Evolutionary conservation across 768 basidiomycete species (phyloP).

Genomic region (Collybia sordida): DNA sequence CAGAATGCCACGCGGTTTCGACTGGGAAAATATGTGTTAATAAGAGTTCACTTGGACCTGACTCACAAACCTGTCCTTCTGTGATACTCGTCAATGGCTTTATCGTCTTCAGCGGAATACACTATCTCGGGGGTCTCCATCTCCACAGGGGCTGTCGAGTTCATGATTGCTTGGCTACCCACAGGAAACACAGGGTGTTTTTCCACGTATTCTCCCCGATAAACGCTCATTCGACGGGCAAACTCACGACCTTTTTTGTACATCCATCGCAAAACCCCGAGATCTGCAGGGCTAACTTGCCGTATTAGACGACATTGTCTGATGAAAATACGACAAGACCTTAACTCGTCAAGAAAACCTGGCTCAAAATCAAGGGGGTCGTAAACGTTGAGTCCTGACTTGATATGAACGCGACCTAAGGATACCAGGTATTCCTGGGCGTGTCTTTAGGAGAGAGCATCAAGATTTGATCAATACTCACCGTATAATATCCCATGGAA

Average conservation of each 20-base stretch:
- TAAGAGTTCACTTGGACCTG: too few relatives aligned
- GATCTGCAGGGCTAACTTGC: conserved; percentile 34
- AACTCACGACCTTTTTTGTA: conserved; percentile 60
- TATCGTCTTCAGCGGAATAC: conserved; percentile 41
- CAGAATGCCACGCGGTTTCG: conserved; percentile 47
- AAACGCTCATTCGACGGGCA: conserved; percentile 49
- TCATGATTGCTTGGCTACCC: conserved; percentile 28
- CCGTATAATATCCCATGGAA: conserved; percentile 15
- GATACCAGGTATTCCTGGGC: conserved; percentile 46
- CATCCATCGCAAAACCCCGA: conserved; percentile 44
- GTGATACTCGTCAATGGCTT: conserved; percentile 39
- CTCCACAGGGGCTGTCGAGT: conserved; percentile 26
- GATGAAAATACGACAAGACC: not conserved
- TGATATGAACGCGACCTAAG: conserved; percentile 48
- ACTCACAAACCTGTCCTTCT: conserved; percentile 29
- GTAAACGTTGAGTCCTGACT: conserved; percentile 36
- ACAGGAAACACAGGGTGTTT: conserved; percentile 37
- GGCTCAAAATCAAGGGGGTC: conserved; percentile 45
- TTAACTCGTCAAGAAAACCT: conserved; percentile 44
- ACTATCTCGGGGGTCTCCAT: conserved; percentile 33
- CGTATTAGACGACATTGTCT: not conserved
- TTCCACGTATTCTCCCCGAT: conserved; percentile 34
- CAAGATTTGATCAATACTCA: conserved; percentile 17
- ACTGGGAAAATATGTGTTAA: conserved; percentile 20
- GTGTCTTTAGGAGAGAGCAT: conserved; percentile 2